Evolutionary conservation across 768 basidiomycete species (phyloP), one percentile per base, ranked within the genome.

Genomic region (Panellus pusillus): DNA sequence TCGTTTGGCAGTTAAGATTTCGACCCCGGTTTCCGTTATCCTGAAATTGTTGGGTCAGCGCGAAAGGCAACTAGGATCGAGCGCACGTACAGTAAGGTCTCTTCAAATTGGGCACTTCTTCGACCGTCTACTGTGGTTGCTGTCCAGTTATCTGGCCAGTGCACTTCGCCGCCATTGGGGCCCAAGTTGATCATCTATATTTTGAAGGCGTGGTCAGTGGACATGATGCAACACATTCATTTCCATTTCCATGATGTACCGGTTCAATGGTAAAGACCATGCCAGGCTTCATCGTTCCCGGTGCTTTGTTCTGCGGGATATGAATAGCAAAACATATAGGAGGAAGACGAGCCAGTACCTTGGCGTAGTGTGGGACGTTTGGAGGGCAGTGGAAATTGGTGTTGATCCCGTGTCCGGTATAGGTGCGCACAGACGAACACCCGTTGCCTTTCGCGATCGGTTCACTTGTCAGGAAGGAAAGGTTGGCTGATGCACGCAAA

Each of bases 131-230:
- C 70, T 5, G 97, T 99, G 18, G 89, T 92, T 1, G 95, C 93
- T 3, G 96, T 98, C 96, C 96, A 98, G 65, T 93, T 87, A 68
- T 96, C 93, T 29, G 88, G 87, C 94, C 94, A 93, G 66, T 93
- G 91, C 18, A 86, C 76, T 50, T 83, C 81, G 28, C 81, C 81
- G 84, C 87, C 89, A 58, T 77, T 83, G 47, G 79, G 77, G 6
- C 95, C 95, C 17, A 92, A 69, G 68, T 98, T 98, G 61, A 97
- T 86, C 95, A 98, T 98, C 82, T 96, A 13, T 47, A 64, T 48
- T 18, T 48, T 18, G 47, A 41, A 53, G 37, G 36, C 52, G 43
- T 56, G 45, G 58, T 44, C 18, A 14, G 9, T 29, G 44, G 42
- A 24, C 32, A 31, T 39, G 64, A 39, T 8, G 24, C 17, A 17